Percentiles rank a stretch among this genome's conserved stretches.
Conservation (phyloP, 176 grass and related monocot genomes). For the Saccharum spontaneum region DNA sequence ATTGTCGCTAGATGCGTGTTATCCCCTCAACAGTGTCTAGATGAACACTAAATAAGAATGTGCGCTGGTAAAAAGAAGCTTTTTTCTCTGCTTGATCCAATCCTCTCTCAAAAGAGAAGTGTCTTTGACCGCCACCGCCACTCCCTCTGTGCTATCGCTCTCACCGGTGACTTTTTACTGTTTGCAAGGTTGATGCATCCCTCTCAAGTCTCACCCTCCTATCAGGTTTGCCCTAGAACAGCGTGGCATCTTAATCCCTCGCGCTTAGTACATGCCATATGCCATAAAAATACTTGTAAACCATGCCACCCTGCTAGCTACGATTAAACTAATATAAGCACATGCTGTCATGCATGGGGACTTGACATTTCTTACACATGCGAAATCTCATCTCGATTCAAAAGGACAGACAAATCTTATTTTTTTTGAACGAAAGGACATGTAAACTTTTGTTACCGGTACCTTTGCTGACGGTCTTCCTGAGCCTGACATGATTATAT, state of each 20-base stretch:
- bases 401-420: neutral
- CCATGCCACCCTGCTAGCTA: neutral
- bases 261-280: neutral
- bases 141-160: conserved; percentile 1
- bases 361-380: neutral
- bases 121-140: neutral
- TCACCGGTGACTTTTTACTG: conserved; percentile 24
- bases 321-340: neutral
- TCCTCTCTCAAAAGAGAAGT: conserved; percentile 11
- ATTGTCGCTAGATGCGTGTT: no score
- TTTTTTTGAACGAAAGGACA: neutral
- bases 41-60: conserved; percentile 23
- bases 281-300: neutral
- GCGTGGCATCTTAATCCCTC: neutral
- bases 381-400: neutral
- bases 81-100: neutral
- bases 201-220: neutral
- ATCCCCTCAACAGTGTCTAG: neutral
- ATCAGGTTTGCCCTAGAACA: neutral
- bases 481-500: neutral
- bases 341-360: neutral
- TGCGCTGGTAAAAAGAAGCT: conserved; percentile 9
- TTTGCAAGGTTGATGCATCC: neutral
- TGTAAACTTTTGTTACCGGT: neutral
- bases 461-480: neutral